Evolutionary conservation across 345 rosid species (phyloP).

Genomic region (Acer campestre): DNA sequence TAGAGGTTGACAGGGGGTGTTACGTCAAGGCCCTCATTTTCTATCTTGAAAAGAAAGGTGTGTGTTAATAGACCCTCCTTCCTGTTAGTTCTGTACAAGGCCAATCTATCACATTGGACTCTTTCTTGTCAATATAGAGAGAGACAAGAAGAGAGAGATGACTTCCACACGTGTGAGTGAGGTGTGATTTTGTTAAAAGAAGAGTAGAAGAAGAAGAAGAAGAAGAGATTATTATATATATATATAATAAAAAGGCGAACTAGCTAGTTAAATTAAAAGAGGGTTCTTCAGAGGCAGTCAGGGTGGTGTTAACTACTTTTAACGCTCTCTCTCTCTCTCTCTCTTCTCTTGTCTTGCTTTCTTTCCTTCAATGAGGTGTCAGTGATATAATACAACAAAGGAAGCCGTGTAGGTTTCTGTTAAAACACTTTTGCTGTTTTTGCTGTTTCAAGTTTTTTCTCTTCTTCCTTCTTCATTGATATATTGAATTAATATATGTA

Average conservation of each 20-base stretch:
- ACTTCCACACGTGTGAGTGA: conserved; percentile 32
- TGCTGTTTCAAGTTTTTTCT: conserved; percentile 5
- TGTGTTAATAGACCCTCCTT: conserved; percentile 7
- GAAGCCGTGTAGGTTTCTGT: conserved; percentile 29
- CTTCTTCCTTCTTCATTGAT: conserved; percentile 6
- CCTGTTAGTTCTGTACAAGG: conserved; percentile 22
- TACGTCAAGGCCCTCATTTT: conserved; percentile 35
- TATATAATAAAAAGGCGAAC: neutral
- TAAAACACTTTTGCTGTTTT: conserved; percentile 25
- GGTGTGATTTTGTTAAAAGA: conserved; percentile 11
- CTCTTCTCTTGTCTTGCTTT: neutral
- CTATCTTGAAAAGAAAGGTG: conserved; percentile 32
- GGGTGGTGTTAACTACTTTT: conserved; percentile 8
- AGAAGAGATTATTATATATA: neutral
- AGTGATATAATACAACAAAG: neutral
- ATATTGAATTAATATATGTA: neutral
- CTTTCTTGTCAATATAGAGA: conserved; percentile 43
- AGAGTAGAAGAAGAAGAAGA: neutral
- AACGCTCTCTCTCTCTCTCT: neutral
- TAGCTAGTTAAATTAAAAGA: neutral
- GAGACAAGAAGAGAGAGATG: conserved; percentile 19
- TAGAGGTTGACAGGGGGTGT: conserved; percentile 18
- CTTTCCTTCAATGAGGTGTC: neutral
- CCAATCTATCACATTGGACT: conserved; percentile 33
- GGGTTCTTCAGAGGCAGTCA: neutral